Base-by-base conservation (phyloP, 441 rosid genomes). In the Kokia cookei region DNA sequence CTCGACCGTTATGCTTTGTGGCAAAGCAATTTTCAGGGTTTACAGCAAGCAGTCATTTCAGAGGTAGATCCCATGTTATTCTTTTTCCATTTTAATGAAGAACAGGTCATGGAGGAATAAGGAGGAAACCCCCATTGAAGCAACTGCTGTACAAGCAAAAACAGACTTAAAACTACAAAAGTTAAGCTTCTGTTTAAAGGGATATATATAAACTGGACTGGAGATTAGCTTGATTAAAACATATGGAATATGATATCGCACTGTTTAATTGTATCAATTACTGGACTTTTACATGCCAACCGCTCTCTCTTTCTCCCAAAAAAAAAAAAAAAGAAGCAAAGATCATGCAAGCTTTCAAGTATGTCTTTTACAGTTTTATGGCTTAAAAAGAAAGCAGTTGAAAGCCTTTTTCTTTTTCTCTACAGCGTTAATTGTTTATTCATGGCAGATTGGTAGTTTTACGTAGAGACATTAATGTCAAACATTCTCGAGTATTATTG, bases 121-220 rank as follows among this genome's bases (percentile, higher is more conserved):
- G 24, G 19, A 64, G 67, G 67, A 11, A 59, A 59, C 75, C 67
- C 54, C 42, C 3, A 58, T 22, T 42, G 64, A 43, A 14, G 74
- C 43, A 59, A 72, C 29, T 37, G 26, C 59, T 58, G 24, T 47
- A 13, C 40, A 59, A 72, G 75, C 66, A 55, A 55, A 72, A 72
- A 59, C 42, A 66, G 22, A 59, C 13, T 67, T n/a, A 37, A 10
- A 32, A 2, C 19, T 40, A 19, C 69, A 42, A 19, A 45, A 43
- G 48, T 48, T 26, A 55, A 55, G 73, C 73, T 70, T 70, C 47
- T 70, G 35, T 11, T 19, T 12, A 35, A 70, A 70, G 64, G 63
- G 37, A 70, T 35, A 37, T 51, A 51, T 17, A 69, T 17, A 13
- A 69, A 29, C 24, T 32, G 43, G 9, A 50, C 43, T 40, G 43